These are phyloP conservation scores for Aspergillus cavernicola DNA, from an alignment of 495 filamentous ascomycete species.

Conservation along the genomic window DNA sequence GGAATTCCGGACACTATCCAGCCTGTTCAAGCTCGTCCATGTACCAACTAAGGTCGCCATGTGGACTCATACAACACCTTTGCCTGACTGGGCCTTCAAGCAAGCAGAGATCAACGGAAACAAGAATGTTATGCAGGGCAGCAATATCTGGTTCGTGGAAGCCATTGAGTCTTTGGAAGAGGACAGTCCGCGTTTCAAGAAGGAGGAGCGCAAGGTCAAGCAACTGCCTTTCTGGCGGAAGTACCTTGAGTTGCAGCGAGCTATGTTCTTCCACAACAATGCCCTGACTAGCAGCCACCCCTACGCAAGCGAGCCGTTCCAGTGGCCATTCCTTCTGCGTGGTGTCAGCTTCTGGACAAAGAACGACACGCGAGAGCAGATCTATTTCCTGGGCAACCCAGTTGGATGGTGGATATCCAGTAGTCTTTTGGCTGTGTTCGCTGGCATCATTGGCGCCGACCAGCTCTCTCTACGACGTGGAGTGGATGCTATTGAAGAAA, in stretches of 20 bases:
- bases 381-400: conserved; percentile 98
- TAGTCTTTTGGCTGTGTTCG: conserved; percentile 87
- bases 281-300: conserved; percentile 95
- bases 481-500: conserved; percentile 87
- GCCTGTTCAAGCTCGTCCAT: conserved; percentile 93
- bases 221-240: conserved; percentile 83
- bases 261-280: conserved; percentile 99
- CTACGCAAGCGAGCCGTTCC: conserved; percentile 89
- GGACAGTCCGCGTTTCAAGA: conserved; percentile 64
- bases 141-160: conserved; percentile 93
- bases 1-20: conserved; percentile 82
- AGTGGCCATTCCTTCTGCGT: conserved; percentile 94
- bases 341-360: conserved; percentile 99
- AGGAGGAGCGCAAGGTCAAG: conserved; percentile 73
- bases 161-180: conserved; percentile 75
- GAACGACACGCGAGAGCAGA: conserved; percentile 92
- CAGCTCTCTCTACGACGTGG: conserved; percentile 89
- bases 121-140: conserved; percentile 86
- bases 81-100: conserved; percentile 95
- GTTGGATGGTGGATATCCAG: conserved; percentile 97
- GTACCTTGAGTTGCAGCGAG: conserved; percentile 93
- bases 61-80: conserved; percentile 93
- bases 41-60: conserved; percentile 91
- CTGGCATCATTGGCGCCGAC: conserved; percentile 86
- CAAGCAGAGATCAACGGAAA: conserved; percentile 99